Conservation (phyloP, 2,329 filamentous ascomycete genomes). For the Hypoxylon sp. region DNA sequence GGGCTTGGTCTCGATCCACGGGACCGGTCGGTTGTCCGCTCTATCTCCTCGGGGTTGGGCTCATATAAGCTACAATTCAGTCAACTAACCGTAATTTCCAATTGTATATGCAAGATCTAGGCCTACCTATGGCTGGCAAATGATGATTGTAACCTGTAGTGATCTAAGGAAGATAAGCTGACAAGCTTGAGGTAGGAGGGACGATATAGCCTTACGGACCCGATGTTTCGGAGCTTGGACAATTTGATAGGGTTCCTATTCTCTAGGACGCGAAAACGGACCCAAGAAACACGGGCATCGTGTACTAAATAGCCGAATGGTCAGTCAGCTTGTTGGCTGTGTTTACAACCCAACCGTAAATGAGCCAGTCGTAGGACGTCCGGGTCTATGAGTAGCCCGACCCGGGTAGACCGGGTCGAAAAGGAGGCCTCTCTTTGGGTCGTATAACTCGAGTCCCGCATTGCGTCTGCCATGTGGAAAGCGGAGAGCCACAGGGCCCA, state of each 20-base stretch:
- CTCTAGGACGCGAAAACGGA: conserved; percentile 1
- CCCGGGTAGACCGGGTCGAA: conserved; percentile 26
- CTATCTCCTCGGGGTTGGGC: conserved; percentile 10
- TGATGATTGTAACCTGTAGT: conserved; percentile 13
- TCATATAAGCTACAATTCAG: conserved; percentile 11
- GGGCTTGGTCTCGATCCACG: conserved; percentile 11
- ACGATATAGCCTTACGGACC: conserved; percentile 20
- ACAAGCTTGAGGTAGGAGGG: conserved; percentile 17
- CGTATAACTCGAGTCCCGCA: conserved; percentile 34
- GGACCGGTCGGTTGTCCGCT: neutral
- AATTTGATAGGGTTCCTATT: conserved; percentile 9
- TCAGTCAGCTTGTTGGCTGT: conserved; percentile 16
- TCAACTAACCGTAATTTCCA: conserved; percentile 10
- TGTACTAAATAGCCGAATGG: conserved; percentile 22
- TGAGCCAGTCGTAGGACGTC: conserved; percentile 33
- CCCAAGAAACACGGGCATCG: conserved; percentile 13
- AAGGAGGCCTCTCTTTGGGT: conserved; percentile 23
- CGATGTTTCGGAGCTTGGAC: conserved; percentile 7
- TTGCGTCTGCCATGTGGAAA: conserved; percentile 37
- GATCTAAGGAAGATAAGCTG: conserved; percentile 31
- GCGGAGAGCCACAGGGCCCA: conserved; percentile 32
- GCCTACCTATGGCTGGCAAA: neutral
- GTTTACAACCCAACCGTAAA: conserved; percentile 39
- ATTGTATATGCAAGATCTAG: conserved; percentile 6
- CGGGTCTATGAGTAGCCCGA: conserved; percentile 14